These are phyloP conservation scores for Xylaria scruposa DNA, from an alignment of 495 filamentous ascomycete genomes.

Conservation along the genomic window DNA sequence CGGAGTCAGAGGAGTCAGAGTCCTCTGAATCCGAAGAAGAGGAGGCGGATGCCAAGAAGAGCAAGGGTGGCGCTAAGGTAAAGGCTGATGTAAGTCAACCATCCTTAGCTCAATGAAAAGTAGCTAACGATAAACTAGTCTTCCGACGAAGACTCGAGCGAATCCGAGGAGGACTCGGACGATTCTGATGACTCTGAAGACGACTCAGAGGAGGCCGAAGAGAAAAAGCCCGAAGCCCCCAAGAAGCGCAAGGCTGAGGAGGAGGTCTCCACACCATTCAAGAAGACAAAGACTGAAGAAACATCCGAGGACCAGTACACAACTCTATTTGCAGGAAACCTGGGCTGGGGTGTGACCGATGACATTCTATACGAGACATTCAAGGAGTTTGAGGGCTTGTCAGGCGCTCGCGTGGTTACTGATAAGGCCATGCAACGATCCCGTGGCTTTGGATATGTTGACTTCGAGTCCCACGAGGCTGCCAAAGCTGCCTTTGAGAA, in stretches of 20 bases:
- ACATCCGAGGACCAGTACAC: conserved; percentile 58
- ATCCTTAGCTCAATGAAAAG: conserved; percentile 32
- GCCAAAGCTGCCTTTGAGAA: conserved; percentile 78
- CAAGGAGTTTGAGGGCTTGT: conserved; percentile 78
- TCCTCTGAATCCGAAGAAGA: conserved; percentile 49
- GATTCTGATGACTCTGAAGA: conserved; percentile 55
- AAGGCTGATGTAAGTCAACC: conserved; percentile 34
- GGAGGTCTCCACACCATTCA: conserved; percentile 62
- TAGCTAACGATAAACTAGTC: conserved; percentile 17
- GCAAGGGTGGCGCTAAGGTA: conserved; percentile 8
- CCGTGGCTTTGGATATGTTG: conserved; percentile 96
- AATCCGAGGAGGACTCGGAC: conserved; percentile 35
- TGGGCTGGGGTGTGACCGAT: conserved; percentile 95
- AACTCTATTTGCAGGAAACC: conserved; percentile 87
- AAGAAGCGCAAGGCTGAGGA: conserved; percentile 95
- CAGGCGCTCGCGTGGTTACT: conserved; percentile 78
- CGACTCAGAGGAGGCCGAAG: conserved; percentile 54
- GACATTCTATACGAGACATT: conserved; percentile 89
- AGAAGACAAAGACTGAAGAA: conserved; percentile 84
- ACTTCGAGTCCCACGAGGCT: conserved; percentile 73
- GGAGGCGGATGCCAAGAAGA: conserved; percentile 27
- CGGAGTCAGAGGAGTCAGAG: conserved; percentile 18
- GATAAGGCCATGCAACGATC: conserved; percentile 85
- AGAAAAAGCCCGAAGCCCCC: conserved; percentile 63
- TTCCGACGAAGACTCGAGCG: conserved; percentile 14